Evolutionary conservation across 768 basidiomycete genomes (phyloP).

Genomic region (Boletellus emodensis): DNA sequence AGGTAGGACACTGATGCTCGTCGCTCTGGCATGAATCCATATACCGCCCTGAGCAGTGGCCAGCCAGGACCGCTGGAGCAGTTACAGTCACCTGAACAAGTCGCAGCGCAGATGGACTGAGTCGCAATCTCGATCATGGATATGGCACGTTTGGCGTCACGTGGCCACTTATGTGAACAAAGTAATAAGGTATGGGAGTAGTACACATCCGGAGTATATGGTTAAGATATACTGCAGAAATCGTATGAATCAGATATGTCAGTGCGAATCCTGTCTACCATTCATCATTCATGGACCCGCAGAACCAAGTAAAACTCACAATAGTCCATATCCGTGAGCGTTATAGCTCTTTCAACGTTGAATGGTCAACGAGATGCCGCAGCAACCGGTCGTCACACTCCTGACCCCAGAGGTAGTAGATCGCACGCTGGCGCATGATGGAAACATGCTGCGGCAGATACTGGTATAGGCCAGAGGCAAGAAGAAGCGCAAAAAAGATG

Average conservation of each 20-base stretch:
- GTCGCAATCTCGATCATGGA: too few relatives aligned
- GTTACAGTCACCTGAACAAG: neutral
- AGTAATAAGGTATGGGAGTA: slow-evolving; percentile 6
- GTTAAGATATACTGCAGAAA: slow-evolving; percentile 13
- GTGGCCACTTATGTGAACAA: neutral
- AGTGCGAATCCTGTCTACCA: slow-evolving; percentile 4
- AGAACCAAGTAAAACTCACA: slow-evolving; percentile 11
- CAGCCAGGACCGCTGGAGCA: too few relatives aligned
- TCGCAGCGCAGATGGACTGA: too few relatives aligned
- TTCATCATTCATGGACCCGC: slow-evolving; percentile 5
- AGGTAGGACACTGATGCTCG: too few relatives aligned
- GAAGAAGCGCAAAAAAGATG: slow-evolving; percentile 38
- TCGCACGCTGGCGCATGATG: slow-evolving; percentile 50
- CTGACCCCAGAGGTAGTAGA: slow-evolving; percentile 63
- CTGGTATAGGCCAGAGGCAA: slow-evolving; percentile 48
- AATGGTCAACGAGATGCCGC: slow-evolving; percentile 26
- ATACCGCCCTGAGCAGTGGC: too few relatives aligned
- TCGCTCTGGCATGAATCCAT: too few relatives aligned
- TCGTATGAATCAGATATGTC: slow-evolving; percentile 3
- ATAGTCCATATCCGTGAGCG: neutral
- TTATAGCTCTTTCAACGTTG: slow-evolving; percentile 30
- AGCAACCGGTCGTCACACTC: slow-evolving; percentile 38
- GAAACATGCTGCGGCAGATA: slow-evolving; percentile 60
- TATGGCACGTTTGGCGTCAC: neutral
- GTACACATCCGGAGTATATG: slow-evolving; percentile 11